Evolutionary conservation across 441 rosid species (phyloP).

Genomic region (Brassica balearica): DNA sequence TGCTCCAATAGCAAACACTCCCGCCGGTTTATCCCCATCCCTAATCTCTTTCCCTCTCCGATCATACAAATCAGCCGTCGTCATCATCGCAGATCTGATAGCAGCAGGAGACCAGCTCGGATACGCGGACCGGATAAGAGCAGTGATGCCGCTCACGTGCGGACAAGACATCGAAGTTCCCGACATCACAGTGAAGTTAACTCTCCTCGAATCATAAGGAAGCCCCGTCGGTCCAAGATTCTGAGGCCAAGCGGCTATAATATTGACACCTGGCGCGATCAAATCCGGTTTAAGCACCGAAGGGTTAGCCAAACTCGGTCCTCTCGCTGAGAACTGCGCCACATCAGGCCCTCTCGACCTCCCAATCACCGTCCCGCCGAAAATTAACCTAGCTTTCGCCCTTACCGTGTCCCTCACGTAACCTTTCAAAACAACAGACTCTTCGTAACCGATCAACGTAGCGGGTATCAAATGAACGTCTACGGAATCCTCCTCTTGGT

Average conservation of each 20-base stretch:
- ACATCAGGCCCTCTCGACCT: slow-evolving; percentile 63
- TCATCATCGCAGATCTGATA: slow-evolving; percentile 72
- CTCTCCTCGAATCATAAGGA: slow-evolving; percentile 71
- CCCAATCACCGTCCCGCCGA: slow-evolving; percentile 60
- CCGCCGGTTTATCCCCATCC: slow-evolving; percentile 59
- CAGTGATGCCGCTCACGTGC: slow-evolving; percentile 68
- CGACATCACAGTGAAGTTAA: slow-evolving; percentile 73
- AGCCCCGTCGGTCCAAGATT: slow-evolving; percentile 69
- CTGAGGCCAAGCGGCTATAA: slow-evolving; percentile 84
- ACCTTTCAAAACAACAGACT: slow-evolving; percentile 53
- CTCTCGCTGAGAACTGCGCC: slow-evolving; percentile 74
- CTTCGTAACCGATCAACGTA: slow-evolving; percentile 53
- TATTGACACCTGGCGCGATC: slow-evolving; percentile 77
- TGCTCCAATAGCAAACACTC: slow-evolving; percentile 61
- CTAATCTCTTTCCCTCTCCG: slow-evolving; percentile 60
- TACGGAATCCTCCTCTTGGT: slow-evolving; percentile 69
- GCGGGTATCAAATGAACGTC: slow-evolving; percentile 76
- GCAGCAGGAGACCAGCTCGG: slow-evolving; percentile 74
- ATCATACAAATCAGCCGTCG: slow-evolving; percentile 61
- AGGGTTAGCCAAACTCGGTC: slow-evolving; percentile 63
- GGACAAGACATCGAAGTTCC: slow-evolving; percentile 91
- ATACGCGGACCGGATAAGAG: slow-evolving; percentile 61
- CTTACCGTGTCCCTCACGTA: slow-evolving; percentile 58
- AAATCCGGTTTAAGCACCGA: slow-evolving; percentile 72
- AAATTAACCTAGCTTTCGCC: slow-evolving; percentile 57